Base-by-base conservation (phyloP, 78 protist genomes). In the Dictyostelium firmibasis region DNA sequence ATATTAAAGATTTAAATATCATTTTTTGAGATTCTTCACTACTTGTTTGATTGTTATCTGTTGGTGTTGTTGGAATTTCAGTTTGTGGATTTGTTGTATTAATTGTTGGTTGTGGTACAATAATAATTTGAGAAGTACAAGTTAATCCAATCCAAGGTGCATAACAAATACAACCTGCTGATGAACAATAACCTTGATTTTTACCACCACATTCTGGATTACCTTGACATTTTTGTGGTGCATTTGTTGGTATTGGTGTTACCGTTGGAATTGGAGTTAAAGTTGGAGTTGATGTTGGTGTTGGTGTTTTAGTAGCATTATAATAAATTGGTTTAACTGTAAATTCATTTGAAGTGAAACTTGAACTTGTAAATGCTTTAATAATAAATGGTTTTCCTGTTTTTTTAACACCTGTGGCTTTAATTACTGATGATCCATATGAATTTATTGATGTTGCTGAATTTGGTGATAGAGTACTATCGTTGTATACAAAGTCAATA, bases 151-250 rank as follows among this genome's bases (percentile, higher is more conserved):
- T 23, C 62, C 53, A 76, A 13, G 82, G 53, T 76, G 82, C 2
- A 10, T 23, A 76, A 41, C 82, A 76, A 38, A 38, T 23, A 41
- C 82, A 76, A 76, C 82, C 82, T 23, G 50, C 9, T 0, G 31
- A 20, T 38, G 38, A 36, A 76, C 82, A 76, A 76, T 27, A 38
- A n/a, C 82, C 82, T 76, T 76, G 44, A 38, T 36, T 41, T 38
- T 38, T 38, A 23, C 82, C 82, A 76, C 82, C 82, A 76, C 82
- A 76, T 76, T 14, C 7, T 18, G 82, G 82, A 18, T 11, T 76
- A 36, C 82, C 82, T 38, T 7, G 3, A 38, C 82, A 76, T 70
- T 13, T 29, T 70, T 70, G 33, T 38, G 79, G 79, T 35, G 11
- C 16, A 76, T 76, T 76, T 0, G 44, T 76, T 76, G 44, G 82